phyloP scores from a whole-genome alignment of 495 filamentous ascomycete genomes.

The Podospora pseudocomata region DNA sequence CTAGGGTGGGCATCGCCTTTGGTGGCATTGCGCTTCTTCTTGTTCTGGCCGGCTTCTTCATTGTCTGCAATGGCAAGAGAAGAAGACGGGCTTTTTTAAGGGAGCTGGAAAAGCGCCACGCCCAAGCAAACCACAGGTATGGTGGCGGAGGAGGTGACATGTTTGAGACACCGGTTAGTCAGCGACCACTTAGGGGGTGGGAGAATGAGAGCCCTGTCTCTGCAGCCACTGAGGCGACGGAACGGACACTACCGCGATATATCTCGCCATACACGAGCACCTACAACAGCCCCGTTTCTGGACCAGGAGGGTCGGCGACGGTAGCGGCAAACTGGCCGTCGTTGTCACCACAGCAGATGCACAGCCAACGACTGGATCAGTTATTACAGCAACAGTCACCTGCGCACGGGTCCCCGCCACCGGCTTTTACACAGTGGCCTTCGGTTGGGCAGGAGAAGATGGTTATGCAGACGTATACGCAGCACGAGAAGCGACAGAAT shows the following conservation, averaged over 20 bases:
- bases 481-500: constrained; percentile 25
- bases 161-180: constrained; percentile 49
- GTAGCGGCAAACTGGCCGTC: constrained; percentile 28
- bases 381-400: constrained; percentile 21
- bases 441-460: constrained; percentile 29
- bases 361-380: constrained; percentile 23
- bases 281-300: constrained; percentile 47
- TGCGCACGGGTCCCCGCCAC: constrained; percentile 24
- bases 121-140: constrained; percentile 29
- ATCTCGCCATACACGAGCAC: constrained; percentile 47
- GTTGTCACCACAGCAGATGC: constrained; percentile 12
- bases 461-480: constrained; percentile 27
- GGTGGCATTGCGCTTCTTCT: constrained; percentile 46
- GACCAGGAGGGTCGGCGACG: constrained; percentile 30
- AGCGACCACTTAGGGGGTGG: constrained; percentile 45
- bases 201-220: constrained; percentile 44
- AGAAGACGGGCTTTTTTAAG: constrained; percentile 43
- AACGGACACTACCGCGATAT: constrained; percentile 40
- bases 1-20: constrained; percentile 51
- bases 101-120: constrained; percentile 34
- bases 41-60: constrained; percentile 38
- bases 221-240: constrained; percentile 31
- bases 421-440: constrained; percentile 34
- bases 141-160: constrained; percentile 32
- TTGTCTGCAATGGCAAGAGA: constrained; percentile 49